Conservation (phyloP, 1,139 yeast genomes). For the Pichia sp. region DNA sequence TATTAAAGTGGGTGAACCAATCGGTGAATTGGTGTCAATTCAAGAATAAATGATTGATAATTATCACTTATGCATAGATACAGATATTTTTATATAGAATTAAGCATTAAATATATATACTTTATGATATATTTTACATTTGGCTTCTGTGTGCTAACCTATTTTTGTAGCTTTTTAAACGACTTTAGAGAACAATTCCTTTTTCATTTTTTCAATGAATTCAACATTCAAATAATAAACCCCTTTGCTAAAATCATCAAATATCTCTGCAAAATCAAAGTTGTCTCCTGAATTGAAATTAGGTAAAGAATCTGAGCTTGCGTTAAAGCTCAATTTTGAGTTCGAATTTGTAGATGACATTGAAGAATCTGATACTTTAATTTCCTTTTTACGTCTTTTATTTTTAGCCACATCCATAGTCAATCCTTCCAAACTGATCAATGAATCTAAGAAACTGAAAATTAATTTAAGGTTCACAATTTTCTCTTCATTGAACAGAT, state of each 20-base stretch:
- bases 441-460: conserved; percentile 52
- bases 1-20: conserved; percentile 77
- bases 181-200: conserved; percentile 26
- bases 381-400: conserved; percentile 5
- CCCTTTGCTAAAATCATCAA: conserved; percentile 11
- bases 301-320: too few relatives aligned
- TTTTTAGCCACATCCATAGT: conserved; percentile 1
- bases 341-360: neutral
- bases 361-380: conserved; percentile 1
- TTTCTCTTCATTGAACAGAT: conserved; percentile 37
- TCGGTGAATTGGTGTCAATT: conserved; percentile 39
- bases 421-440: conserved; percentile 12
- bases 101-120: neutral
- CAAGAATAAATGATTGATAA: too few relatives aligned
- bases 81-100: neutral
- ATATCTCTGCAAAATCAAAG: neutral
- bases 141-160: neutral
- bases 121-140: neutral
- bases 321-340: neutral
- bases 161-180: neutral
- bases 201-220: conserved; percentile 46
- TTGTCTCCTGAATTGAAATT: too few relatives aligned
- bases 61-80: neutral
- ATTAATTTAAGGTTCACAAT: conserved; percentile 60
- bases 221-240: conserved; percentile 37